Evolutionary conservation across 1,139 yeast species (phyloP), one percentile per base, ranked within the genome.

Genomic region (Blastobotrys serpentis): DNA sequence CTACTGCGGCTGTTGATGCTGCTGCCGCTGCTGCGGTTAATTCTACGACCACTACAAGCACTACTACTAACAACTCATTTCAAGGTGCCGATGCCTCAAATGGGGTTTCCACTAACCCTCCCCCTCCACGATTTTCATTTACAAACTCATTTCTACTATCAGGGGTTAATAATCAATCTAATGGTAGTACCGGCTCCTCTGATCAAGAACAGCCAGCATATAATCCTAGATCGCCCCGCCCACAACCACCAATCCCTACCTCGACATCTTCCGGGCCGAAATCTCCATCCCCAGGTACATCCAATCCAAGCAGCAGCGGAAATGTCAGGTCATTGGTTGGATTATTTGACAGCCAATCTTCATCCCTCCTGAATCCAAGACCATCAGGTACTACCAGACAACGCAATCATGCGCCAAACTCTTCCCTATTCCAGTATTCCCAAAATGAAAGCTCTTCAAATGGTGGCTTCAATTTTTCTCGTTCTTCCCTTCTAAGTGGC

Each of bases 31-130:
- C n/a, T n/a, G n/a, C n/a, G n/a, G n/a, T n/a, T n/a, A n/a, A n/a
- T 16, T 13, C 39, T 10, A 10, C 14, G 13, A 17, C 37, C 19
- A 33, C 37, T n/a, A 17, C 7, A 13, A 7, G 19, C 16, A 11
- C 39, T 36, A 19, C 11, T 36, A 36, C 39, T 18, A 36, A 36
- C 39, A 22, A 16, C 39, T 21, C 39, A 3, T 18, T 18, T 21
- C 18, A 16, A 18, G 6, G 19, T 22, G 39, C 19, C 6, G 2
- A 36, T 36, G 21, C 39, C 14, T 18, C 22, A 16, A 17, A 21
- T 4, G 21, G 25, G 26, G 19, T 25, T 5, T 13, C 26, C 13
- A 36, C 19, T 36, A 18, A 11, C 23, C 39, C 25, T 6, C 10
- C 39, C 25, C 16, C 21, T 16, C 8, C 21, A 36, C 39, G 19